Percentiles rank a stretch among this genome's conserved stretches.
These are phyloP conservation scores for Phlyctochytrium arcticum DNA, from an alignment of 192 early-diverging fungal species.

Conservation along the genomic window DNA sequence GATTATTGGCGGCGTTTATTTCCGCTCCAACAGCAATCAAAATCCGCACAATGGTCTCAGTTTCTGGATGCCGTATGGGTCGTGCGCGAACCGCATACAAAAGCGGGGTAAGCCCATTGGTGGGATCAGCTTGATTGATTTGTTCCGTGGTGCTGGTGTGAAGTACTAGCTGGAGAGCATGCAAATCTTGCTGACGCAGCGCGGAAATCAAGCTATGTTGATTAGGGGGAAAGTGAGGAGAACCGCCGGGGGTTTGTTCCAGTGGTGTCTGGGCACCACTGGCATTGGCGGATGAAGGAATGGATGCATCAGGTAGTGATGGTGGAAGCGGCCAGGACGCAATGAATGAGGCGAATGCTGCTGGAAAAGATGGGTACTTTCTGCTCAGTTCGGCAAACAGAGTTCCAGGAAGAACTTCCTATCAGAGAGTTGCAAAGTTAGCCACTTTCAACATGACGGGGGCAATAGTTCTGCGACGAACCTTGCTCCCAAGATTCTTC, in stretches of 20 bases:
- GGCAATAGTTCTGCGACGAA: not conserved
- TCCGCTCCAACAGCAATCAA: slow-evolving; percentile 24
- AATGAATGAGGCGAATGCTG: not conserved
- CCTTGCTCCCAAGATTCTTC: not conserved
- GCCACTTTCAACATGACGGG: not conserved
- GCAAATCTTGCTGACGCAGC: slow-evolving; percentile 56
- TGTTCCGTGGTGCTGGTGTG: slow-evolving; percentile 27
- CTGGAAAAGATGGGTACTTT: not conserved
- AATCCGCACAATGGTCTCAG: slow-evolving; percentile 31
- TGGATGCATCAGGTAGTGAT: not conserved
- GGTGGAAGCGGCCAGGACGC: not conserved
- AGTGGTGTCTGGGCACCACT: not conserved
- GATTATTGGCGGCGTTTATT: slow-evolving; percentile 22
- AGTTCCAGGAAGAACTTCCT: not conserved
- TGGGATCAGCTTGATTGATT: slow-evolving; percentile 40
- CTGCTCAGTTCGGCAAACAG: not conserved
- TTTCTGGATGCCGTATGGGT: slow-evolving; percentile 37
- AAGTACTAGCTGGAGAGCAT: slow-evolving; percentile 44
- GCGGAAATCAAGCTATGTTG: slow-evolving; percentile 34
- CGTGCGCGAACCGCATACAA: slow-evolving; percentile 56
- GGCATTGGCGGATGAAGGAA: not conserved
- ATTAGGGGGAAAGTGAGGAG: not conserved
- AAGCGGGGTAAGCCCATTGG: slow-evolving; percentile 56
- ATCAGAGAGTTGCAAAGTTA: not conserved
- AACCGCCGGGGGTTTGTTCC: not conserved